Base-by-base conservation (phyloP, 2,329 filamentous ascomycete species). In the Colletotrichum incanum region DNA sequence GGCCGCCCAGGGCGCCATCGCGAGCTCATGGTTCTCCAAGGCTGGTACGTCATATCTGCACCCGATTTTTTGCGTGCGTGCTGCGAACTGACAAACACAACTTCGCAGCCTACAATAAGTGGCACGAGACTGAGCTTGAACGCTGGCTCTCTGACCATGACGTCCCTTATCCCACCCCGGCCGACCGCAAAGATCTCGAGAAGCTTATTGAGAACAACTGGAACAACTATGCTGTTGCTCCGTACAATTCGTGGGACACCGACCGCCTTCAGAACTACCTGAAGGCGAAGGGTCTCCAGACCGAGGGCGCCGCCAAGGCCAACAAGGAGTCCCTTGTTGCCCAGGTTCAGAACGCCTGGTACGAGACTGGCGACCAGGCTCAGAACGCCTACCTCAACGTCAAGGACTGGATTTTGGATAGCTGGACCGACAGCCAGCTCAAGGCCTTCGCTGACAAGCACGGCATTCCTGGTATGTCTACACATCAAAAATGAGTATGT, bases 111-210 rank as follows among this genome's bases (percentile, higher is more conserved):
- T 98, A 98, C 88, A 98, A 98, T 86, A 98, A 96, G 82, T 99
- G 96, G 96, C 96, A 98, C 79, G 93, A 98, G 87, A 97, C 94
- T 28, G 96, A 99, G 88, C 91, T 99, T 39, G 96, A 99, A 86
- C 91, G 95, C 79, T 99, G 96, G 96, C 91, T 99, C 61, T 93
- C 93, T 39, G 96, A 99, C 81, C 90, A 98, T 84, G 91, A 95
- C 81, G 88, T 99, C 70, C 94, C 96, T 12, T 95, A 98, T 82
- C 95, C 96, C n/a, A 92, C 91, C 14, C 91, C 95, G 14, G 91
- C 96, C 60, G 95, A 98, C 83, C 94, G 96, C 79, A 97, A 96
- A 84, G 94, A 98, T 76, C 91, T 99, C n/a, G 93, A 98, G 84
- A 92, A 92, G 74, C 86, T 97, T n/a, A 93, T 98, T 75, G 92